phyloP scores from a whole-genome alignment of 306 rosid species.

The Trifolium pratense region DNA sequence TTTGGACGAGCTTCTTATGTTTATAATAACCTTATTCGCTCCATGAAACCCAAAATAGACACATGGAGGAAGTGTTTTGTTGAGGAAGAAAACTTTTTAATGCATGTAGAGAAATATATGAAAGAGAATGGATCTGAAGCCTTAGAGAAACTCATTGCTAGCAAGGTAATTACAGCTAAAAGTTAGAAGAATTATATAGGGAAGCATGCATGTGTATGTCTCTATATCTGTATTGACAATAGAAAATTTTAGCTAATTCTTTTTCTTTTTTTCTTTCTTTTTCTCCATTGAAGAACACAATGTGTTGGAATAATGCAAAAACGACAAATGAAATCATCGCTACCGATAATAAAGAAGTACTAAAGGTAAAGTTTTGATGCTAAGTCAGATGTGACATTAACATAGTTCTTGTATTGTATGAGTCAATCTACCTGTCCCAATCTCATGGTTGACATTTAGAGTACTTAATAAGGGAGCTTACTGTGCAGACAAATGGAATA shows the following conservation, averaged over 20 bases:
- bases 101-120: conserved; percentile 51
- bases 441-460: not conserved
- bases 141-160: conserved; percentile 54
- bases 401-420: not conserved
- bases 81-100: conserved; percentile 44
- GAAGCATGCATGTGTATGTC: no score
- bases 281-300: not conserved
- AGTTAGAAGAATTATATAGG: not conserved
- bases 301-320: conserved; percentile 2
- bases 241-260: conserved; percentile 16
- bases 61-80: conserved; percentile 8
- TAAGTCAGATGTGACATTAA: not conserved
- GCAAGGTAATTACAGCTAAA: conserved; percentile 47
- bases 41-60: conserved; percentile 23
- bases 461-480: conserved; percentile 17
- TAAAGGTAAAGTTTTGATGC: not conserved
- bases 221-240: not conserved
- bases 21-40: conserved; percentile 44
- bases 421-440: not conserved
- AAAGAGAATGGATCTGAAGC: conserved; percentile 59
- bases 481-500: conserved; percentile 39
- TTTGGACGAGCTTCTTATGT: conserved; percentile 57
- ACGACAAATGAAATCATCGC: conserved; percentile 29
- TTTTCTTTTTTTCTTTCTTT: no score
- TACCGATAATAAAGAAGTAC: not conserved